Evolutionary conservation across 768 basidiomycete genomes (phyloP).

Genomic region (Lactifluus volemus): DNA sequence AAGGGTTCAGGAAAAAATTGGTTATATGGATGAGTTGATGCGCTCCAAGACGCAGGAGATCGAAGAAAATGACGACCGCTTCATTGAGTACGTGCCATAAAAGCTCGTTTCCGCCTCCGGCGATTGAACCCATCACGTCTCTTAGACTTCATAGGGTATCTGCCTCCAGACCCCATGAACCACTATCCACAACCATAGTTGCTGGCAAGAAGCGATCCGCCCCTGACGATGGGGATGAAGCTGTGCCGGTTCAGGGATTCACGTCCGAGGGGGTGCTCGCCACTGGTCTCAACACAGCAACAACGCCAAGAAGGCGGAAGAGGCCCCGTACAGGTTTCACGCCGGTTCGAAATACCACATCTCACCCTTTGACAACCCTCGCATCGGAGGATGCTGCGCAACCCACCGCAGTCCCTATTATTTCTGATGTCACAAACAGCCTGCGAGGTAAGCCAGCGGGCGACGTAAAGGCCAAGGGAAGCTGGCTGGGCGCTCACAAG

Average conservation of each 20-base stretch:
- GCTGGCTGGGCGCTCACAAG: slow-evolving; percentile 11
- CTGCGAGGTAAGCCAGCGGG: slow-evolving; percentile 26
- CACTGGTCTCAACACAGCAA: slow-evolving; percentile 33
- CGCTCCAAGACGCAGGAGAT: slow-evolving; percentile 65
- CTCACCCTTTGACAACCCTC: slow-evolving; percentile 31
- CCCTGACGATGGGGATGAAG: slow-evolving; percentile 66
- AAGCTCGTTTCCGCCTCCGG: neutral
- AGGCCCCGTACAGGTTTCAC: slow-evolving; percentile 64
- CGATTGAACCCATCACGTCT: slow-evolving; percentile 1
- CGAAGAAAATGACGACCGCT: slow-evolving; percentile 76
- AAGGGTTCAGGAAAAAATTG: slow-evolving; percentile 51
- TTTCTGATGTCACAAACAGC: slow-evolving; percentile 61
- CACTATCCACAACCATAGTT: slow-evolving; percentile 31
- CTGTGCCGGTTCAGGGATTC: slow-evolving; percentile 56
- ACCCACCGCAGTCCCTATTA: slow-evolving; percentile 27
- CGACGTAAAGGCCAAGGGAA: slow-evolving; percentile 12
- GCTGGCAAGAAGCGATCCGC: slow-evolving; percentile 62
- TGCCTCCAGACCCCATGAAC: neutral
- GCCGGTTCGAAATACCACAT: slow-evolving; percentile 46
- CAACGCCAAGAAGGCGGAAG: slow-evolving; percentile 56
- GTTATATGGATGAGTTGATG: slow-evolving; percentile 68
- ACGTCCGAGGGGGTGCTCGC: slow-evolving; percentile 39
- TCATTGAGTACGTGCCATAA: slow-evolving; percentile 56
- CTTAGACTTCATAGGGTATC: slow-evolving; percentile 56
- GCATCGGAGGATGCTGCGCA: slow-evolving; percentile 43